Evolutionary conservation across 1,139 yeast genomes (phyloP).

Genomic region (Sugiyamaella novakii): DNA sequence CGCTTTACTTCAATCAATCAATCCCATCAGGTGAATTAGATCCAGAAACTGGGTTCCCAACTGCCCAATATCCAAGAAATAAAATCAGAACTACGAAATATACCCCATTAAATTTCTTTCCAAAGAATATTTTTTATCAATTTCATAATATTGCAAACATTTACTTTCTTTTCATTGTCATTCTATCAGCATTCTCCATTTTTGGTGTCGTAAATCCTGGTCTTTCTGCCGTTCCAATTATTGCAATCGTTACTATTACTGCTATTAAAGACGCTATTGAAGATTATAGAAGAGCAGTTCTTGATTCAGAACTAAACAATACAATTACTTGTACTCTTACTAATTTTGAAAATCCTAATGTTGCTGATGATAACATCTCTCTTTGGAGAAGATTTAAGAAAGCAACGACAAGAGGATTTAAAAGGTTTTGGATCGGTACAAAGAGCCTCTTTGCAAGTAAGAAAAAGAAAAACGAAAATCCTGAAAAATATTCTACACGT

Average conservation of each 20-base stretch:
- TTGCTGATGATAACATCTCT: constrained; percentile 62
- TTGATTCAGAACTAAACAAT: constrained; percentile 85
- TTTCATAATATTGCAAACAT: constrained; percentile 84
- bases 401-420: constrained; percentile 38
- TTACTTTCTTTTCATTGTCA: constrained; percentile 75
- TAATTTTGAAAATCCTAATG: constrained; percentile 74
- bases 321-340: constrained; percentile 74
- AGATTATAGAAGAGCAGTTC: constrained; percentile 79
- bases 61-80: constrained; percentile 63
- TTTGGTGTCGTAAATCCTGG: constrained; percentile 94
- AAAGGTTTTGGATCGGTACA: constrained; percentile 10
- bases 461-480: constrained; percentile 3
- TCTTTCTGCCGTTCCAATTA: constrained; percentile 88
- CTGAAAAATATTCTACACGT: constrained; percentile 2
- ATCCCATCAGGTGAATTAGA: constrained; percentile 65
- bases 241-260: constrained; percentile 86
- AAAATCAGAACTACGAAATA: constrained; percentile 92
- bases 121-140: constrained; percentile 74
- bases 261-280: constrained; percentile 94
- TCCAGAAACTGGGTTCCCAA: constrained; percentile 49
- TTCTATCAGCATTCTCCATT: constrained; percentile 70
- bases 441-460: constrained; percentile 9
- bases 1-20: constrained; percentile 54
- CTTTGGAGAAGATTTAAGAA: constrained; percentile 70
- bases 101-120: constrained; percentile 84